Percentiles rank a stretch among this genome's conserved stretches.
phyloP scores from a whole-genome alignment of 306 rosid species.

The Neltuma alba region DNA sequence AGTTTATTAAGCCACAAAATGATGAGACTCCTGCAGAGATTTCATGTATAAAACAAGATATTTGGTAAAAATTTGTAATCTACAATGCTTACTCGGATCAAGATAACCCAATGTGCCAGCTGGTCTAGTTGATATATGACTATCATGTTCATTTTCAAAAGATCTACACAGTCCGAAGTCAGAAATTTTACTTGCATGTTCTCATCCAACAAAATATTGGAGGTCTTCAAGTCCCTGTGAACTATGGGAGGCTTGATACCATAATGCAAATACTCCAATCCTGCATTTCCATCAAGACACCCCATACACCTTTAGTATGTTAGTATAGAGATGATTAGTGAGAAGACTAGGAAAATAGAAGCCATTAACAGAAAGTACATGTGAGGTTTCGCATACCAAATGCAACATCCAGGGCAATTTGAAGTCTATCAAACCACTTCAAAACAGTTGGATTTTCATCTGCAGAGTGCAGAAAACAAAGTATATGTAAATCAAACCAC shows the following conservation, averaged over 20 bases:
- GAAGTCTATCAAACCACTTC: constrained; percentile 30
- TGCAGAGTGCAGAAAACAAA: background rate
- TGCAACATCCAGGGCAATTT: constrained; percentile 31
- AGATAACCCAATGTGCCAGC: constrained; percentile 54
- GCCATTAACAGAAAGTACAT: background rate
- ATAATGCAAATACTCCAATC: background rate
- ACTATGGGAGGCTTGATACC: constrained; percentile 28
- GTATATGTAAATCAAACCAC: background rate
- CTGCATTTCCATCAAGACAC: constrained; percentile 20
- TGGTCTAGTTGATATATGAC: constrained; percentile 30
- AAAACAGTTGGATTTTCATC: constrained; percentile 7
- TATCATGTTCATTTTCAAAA: constrained; percentile 26
- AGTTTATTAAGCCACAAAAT: no score
- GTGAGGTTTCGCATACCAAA: constrained; percentile 13
- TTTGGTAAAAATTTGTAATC: no score
- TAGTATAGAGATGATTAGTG: background rate
- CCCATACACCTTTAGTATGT: background rate
- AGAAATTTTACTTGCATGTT: constrained; percentile 46
- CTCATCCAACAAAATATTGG: constrained; percentile 55
- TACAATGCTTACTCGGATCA: constrained; percentile 49
- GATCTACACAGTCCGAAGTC: constrained; percentile 58
- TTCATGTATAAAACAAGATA: no score
- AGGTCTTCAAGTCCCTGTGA: constrained; percentile 61
- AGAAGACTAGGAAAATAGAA: background rate
- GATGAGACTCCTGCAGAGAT: no score